phyloP scores from a whole-genome alignment of 1,284 basidiomycete genomes.

The Cryptococcus sp. region DNA sequence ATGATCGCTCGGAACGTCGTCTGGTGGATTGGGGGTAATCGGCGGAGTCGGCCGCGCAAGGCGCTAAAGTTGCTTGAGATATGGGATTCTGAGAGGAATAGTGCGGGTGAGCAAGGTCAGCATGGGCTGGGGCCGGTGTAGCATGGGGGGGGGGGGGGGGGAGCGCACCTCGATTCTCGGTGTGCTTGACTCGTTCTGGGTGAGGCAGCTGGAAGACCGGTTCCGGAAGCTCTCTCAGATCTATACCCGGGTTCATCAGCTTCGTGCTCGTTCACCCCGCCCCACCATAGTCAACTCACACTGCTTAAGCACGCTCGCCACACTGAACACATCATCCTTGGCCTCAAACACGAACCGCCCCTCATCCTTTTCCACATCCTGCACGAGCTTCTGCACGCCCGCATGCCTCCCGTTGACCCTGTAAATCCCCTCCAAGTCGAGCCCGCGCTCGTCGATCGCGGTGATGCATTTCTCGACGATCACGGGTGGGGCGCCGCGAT shows the following conservation, averaged over 20 bases:
- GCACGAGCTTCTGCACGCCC: slow-evolving; percentile 78
- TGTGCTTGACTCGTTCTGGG: slow-evolving; percentile 78
- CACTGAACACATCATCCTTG: slow-evolving; percentile 80
- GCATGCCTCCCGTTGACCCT: slow-evolving; percentile 69
- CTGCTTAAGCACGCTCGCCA: slow-evolving; percentile 89
- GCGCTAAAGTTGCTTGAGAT: slow-evolving; percentile 66
- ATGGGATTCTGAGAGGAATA: slow-evolving; percentile 59
- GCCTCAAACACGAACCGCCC: slow-evolving; percentile 70
- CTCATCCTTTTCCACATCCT: slow-evolving; percentile 87
- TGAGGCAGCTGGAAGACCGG: slow-evolving; percentile 84
- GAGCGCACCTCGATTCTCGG: slow-evolving; percentile 64
- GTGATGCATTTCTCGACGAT: slow-evolving; percentile 79
- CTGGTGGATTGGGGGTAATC: slow-evolving; percentile 81
- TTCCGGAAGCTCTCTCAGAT: slow-evolving; percentile 83
- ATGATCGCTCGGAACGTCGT: slow-evolving; percentile 81
- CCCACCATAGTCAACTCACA: slow-evolving; percentile 16
- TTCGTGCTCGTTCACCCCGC: background rate
- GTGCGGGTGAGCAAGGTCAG: slow-evolving; percentile 7
- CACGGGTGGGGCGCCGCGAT: slow-evolving; percentile 63
- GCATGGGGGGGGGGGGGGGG: too few species aligned
- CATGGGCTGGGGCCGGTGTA: too few species aligned
- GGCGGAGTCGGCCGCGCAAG: slow-evolving; percentile 73
- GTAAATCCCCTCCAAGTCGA: slow-evolving; percentile 73
- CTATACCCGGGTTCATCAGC: slow-evolving; percentile 60
- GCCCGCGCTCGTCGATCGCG: slow-evolving; percentile 72